phyloP scores from a whole-genome alignment of 371 early-diverging fungal species.

The Rhizomucor miehei region DNA sequence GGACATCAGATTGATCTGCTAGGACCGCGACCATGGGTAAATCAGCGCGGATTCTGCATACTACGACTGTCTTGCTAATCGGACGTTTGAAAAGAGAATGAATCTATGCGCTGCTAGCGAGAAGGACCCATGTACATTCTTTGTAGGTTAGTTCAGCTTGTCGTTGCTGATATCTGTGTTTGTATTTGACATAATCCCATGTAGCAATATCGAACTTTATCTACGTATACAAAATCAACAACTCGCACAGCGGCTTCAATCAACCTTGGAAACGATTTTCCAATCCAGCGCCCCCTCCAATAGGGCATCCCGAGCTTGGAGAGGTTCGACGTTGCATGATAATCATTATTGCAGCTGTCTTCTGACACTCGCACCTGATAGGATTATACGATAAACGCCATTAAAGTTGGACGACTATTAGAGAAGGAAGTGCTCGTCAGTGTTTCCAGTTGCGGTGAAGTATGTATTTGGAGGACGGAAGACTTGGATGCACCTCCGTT shows the following conservation, averaged over 20 bases:
- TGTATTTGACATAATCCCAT: background rate
- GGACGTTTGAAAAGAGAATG: constrained; percentile 27
- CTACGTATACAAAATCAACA: constrained; percentile 18
- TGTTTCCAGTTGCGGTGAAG: constrained; percentile 50
- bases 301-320: constrained; percentile 20
- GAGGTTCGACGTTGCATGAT: background rate
- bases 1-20: constrained; percentile 14
- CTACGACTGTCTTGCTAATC: background rate
- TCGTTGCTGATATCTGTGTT: background rate
- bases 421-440: constrained; percentile 50
- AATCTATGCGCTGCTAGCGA: constrained; percentile 43
- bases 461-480: constrained; percentile 51
- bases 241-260: constrained; percentile 10
- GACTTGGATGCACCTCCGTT: constrained; percentile 42
- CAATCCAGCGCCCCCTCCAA: constrained; percentile 5
- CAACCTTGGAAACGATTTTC: constrained; percentile 19
- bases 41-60: background rate
- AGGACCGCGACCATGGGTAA: constrained; percentile 18
- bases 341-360: background rate
- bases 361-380: background rate
- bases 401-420: constrained; percentile 44
- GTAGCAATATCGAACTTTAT: constrained; percentile 31
- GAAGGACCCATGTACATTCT: constrained; percentile 33
- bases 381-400: constrained; percentile 55
- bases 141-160: constrained; percentile 26